A percentile compares a stretch with the other conserved stretches of the same genome.
Evolutionary conservation across 805 yeast species (phyloP).

Genomic region (Yarrowia sp.): DNA sequence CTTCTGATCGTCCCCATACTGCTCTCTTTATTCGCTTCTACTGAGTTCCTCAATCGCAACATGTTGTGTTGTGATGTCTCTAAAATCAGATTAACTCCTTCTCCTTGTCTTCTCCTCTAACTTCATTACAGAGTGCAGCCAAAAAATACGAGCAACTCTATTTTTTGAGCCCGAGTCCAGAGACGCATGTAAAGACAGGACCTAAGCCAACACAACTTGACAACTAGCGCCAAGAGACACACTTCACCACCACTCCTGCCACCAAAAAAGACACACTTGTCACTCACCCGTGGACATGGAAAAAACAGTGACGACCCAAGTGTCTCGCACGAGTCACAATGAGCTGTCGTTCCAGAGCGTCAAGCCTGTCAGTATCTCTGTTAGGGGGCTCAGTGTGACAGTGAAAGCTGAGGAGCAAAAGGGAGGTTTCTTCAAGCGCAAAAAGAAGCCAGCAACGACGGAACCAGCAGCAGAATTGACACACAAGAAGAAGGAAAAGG

Average conservation of each 20-base stretch:
- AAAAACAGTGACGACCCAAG: neutral
- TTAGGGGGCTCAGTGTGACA: neutral
- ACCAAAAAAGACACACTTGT: neutral
- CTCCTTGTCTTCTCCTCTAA: neutral
- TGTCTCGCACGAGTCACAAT: neutral
- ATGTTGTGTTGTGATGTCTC: too few species aligned
- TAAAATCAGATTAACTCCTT: too few species aligned
- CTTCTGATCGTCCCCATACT: too few species aligned
- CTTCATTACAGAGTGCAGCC: neutral
- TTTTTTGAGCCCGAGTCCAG: neutral
- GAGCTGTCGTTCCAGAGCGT: slow-evolving; percentile 26
- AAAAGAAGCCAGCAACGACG: slow-evolving; percentile 27
- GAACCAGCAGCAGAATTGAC: neutral
- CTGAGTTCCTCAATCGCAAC: too few species aligned
- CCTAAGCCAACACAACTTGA: neutral
- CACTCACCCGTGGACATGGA: neutral
- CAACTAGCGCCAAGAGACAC: neutral
- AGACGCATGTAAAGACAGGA: neutral
- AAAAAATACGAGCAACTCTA: slow-evolving; percentile 13
- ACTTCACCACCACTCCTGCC: neutral
- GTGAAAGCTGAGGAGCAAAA: slow-evolving; percentile 4
- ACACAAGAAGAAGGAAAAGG: neutral
- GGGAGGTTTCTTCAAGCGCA: neutral
- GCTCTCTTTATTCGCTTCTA: too few species aligned
- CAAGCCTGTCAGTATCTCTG: slow-evolving; percentile 3